phyloP scores from a whole-genome alignment of 2,329 filamentous ascomycete genomes.

The Neofusicoccum kwambonambiense region DNA sequence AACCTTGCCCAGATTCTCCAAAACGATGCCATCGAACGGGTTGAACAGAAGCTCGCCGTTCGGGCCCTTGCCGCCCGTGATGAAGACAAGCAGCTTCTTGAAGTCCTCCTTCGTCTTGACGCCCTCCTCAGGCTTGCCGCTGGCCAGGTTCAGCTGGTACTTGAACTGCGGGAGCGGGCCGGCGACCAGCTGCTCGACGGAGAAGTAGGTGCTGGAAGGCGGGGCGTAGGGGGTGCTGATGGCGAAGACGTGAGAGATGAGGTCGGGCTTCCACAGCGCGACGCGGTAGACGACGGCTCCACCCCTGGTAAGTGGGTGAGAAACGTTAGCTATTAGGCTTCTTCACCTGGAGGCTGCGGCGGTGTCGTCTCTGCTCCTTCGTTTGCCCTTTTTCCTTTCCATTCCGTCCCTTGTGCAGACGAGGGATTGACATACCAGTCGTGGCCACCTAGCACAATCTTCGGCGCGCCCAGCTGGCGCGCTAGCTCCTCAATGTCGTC shows the following conservation, averaged over 20 bases:
- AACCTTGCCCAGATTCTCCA: conserved; percentile 62
- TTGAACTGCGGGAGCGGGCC: conserved; percentile 65
- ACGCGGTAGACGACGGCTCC: conserved; percentile 73
- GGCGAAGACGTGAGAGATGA: conserved; percentile 73
- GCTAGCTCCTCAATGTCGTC: conserved; percentile 75
- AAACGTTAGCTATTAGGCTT: neutral
- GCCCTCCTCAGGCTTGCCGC: conserved; percentile 39
- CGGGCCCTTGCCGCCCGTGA: conserved; percentile 66
- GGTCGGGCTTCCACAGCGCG: conserved; percentile 68
- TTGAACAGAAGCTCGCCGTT: conserved; percentile 59
- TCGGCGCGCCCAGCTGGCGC: conserved; percentile 52
- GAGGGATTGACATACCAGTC: conserved; percentile 60
- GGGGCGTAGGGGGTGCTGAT: conserved; percentile 74
- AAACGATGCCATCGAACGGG: conserved; percentile 59
- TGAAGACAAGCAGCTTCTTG: conserved; percentile 65
- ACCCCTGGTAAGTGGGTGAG: conserved; percentile 50
- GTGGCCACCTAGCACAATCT: conserved; percentile 82
- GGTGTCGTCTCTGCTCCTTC: too few relatives aligned
- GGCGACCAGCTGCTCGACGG: conserved; percentile 61
- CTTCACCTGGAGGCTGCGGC: too few relatives aligned
- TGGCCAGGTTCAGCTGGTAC: conserved; percentile 81
- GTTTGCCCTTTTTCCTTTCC: neutral
- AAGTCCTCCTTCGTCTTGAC: conserved; percentile 60
- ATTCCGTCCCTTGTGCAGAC: neutral
- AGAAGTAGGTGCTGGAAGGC: conserved; percentile 53